These are phyloP conservation scores for Metschnikowia arizonensis DNA, from an alignment of 805 yeast genomes.

Conservation along the genomic window DNA sequence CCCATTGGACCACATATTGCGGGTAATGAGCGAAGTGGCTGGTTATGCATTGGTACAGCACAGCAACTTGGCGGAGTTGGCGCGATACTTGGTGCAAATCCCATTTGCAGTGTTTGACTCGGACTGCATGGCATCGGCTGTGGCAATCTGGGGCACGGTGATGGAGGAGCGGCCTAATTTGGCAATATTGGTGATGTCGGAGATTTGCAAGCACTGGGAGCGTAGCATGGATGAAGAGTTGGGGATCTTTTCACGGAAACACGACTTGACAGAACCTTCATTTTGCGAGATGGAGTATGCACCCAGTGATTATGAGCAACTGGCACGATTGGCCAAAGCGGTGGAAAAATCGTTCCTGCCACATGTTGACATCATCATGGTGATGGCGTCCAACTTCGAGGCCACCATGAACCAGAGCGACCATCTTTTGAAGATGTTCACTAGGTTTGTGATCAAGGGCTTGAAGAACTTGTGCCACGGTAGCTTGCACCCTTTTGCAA, in stretches of 20 bases:
- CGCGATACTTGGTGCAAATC: conserved; percentile 52
- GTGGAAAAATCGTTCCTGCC: conserved; percentile 56
- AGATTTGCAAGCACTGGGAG: conserved; percentile 68
- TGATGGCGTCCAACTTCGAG: conserved; percentile 74
- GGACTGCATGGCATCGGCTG: conserved; percentile 56
- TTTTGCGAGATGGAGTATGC: conserved; percentile 79
- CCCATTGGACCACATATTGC: conserved; percentile 29
- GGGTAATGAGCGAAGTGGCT: conserved; percentile 44
- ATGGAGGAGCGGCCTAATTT: conserved; percentile 61
- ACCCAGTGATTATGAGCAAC: conserved; percentile 67
- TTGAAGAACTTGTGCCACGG: conserved; percentile 51
- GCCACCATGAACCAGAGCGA: conserved; percentile 71
- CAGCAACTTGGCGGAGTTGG: conserved; percentile 42
- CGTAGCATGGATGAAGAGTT: conserved; percentile 49
- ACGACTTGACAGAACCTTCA: conserved; percentile 58
- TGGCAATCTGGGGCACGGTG: conserved; percentile 76
- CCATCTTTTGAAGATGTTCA: conserved; percentile 64
- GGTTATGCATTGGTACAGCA: conserved; percentile 33
- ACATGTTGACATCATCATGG: conserved; percentile 62
- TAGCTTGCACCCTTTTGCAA: conserved; percentile 78
- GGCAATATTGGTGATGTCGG: conserved; percentile 59
- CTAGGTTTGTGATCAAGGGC: conserved; percentile 55
- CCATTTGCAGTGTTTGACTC: conserved; percentile 70
- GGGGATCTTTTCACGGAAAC: conserved; percentile 61
- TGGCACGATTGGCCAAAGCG: conserved; percentile 47